Base-by-base conservation (phyloP, 2,329 filamentous ascomycete genomes). In the Arthrobotrys pseudoclavata region DNA sequence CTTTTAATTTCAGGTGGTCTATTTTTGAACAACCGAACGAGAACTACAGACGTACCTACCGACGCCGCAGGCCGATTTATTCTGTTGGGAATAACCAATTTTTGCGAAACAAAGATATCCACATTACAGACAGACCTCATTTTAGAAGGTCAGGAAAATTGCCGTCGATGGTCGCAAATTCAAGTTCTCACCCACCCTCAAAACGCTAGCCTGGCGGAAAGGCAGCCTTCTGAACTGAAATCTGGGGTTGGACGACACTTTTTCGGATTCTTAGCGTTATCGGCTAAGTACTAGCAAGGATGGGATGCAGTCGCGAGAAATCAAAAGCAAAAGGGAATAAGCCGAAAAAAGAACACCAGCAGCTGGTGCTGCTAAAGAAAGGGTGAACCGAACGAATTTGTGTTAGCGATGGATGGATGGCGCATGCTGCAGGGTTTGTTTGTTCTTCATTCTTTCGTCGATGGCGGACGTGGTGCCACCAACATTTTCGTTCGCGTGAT, bases 401-500 rank as follows among this genome's bases (percentile, higher is more conserved):
- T 37, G 52, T 57, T 57, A 57, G 52, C 55, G 55, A 60, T 60
- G 55, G 50, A 24, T 48, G 48, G 24, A 29, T 20, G 18, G 29
- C 66, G 69, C 69, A 72, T 42, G 37, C 48, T 66, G 69, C 69
- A 72, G 61, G 69, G 69, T 47, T 63, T 31, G 40, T 63, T 52
- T 45, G 57, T 37, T 64, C 31, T 40, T n/a, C 12, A 24, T 24
- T 24, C 34, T 40, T 57, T 57, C 52, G 31, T 60, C 55, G 55
- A 60, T 42, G 55, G 64, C 47, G 63, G 55, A 60, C 48, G 42
- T 57, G 37, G 24, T 42, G 48, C 69, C 60, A 64, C 60, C 50
- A 64, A 26, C 57, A 63, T 71, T 63, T 57, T 55, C 50, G 74
- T 77, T 77, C 74, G 67, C 74, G 74, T 77, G 74, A 77, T 77